phyloP scores from a whole-genome alignment of 345 rosid species.

The Syzygium aqueum region DNA sequence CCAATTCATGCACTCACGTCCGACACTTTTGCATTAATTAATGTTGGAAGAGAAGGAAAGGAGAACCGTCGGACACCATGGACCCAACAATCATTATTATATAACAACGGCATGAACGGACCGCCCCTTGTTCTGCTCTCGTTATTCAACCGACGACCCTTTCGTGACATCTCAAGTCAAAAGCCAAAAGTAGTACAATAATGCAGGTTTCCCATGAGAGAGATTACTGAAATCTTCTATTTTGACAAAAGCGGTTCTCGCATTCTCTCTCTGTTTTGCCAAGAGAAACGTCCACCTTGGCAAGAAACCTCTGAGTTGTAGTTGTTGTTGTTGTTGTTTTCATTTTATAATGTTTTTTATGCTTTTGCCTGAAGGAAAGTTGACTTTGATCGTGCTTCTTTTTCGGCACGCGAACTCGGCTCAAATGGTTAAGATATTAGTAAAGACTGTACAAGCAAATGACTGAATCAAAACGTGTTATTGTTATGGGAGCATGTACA shows the following conservation, averaged over 20 bases:
- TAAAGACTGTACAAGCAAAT: neutral
- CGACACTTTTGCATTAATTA: neutral
- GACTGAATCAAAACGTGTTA: neutral
- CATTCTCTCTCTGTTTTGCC: neutral
- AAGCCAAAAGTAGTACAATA: neutral
- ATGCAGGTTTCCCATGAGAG: neutral
- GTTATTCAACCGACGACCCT: neutral
- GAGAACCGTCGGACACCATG: neutral
- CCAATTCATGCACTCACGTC: neutral
- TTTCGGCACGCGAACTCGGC: neutral
- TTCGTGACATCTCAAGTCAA: neutral
- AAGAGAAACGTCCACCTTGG: neutral
- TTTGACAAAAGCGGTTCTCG: neutral
- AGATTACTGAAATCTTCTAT: neutral
- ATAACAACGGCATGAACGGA: neutral
- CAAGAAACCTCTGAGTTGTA: neutral
- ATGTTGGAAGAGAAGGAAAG: neutral
- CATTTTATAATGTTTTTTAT: neutral
- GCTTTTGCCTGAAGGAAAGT: neutral
- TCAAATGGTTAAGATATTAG: neutral
- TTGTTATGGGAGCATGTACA: neutral
- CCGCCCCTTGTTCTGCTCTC: neutral
- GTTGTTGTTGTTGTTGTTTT: too few relatives aligned
- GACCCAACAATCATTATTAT: neutral
- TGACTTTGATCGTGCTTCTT: neutral